phyloP scores from a whole-genome alignment of 805 yeast species.

The Yamadazyma phyllophila region DNA sequence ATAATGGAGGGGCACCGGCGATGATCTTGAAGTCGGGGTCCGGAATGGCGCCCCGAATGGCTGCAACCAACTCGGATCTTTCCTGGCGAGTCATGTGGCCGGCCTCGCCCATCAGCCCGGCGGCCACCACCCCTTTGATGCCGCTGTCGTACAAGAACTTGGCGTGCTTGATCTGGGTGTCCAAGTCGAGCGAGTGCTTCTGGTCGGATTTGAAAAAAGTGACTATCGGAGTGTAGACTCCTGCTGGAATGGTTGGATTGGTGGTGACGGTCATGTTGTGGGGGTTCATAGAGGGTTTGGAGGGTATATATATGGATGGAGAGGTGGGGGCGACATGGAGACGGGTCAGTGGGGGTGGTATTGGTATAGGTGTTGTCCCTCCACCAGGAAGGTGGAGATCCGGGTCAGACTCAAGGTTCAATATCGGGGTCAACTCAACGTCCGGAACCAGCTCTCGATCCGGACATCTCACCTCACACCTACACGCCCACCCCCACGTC shows the following conservation, averaged over 20 bases:
- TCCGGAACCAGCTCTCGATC: too few species aligned
- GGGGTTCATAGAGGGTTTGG: neutral
- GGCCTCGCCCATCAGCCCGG: constrained; percentile 43
- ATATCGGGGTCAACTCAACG: too few species aligned
- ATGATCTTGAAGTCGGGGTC: constrained; percentile 28
- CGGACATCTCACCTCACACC: neutral
- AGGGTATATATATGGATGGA: neutral
- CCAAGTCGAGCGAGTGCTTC: constrained; percentile 26
- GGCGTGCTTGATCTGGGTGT: constrained; percentile 30
- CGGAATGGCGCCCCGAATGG: constrained; percentile 29
- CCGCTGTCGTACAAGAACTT: constrained; percentile 25
- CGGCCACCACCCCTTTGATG: constrained; percentile 32
- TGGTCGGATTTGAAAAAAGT: constrained; percentile 27
- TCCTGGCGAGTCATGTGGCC: constrained; percentile 31
- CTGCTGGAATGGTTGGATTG: constrained; percentile 16
- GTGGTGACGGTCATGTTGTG: constrained; percentile 10
- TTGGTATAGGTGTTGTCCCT: neutral
- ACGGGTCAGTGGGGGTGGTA: neutral
- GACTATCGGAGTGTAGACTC: constrained; percentile 32
- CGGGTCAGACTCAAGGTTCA: neutral
- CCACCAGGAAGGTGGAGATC: neutral
- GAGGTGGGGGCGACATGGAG: neutral
- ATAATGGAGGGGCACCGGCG: constrained; percentile 31
- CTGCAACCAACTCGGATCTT: constrained; percentile 24
- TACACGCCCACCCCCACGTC: neutral